phyloP scores from a whole-genome alignment of 75 land plant genomes.

The Selaginella tamariscina region DNA sequence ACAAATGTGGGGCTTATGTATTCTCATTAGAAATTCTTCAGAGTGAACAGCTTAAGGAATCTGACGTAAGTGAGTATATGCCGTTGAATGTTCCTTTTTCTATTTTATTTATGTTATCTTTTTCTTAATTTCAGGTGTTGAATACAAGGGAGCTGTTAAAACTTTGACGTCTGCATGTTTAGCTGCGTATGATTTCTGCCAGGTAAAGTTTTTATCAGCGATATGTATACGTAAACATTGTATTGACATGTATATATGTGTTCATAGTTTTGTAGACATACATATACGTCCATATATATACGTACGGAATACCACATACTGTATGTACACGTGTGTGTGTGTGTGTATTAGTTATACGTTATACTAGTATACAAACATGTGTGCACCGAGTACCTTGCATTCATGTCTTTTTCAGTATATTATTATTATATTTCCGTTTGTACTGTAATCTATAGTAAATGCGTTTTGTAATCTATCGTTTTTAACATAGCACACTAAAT shows the following conservation, averaged over 20 bases:
- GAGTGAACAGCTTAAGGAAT: slow-evolving; percentile 39
- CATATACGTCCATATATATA: slow-evolving; percentile 35
- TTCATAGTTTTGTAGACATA: no score
- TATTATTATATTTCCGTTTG: background rate
- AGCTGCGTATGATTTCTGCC: slow-evolving; percentile 68
- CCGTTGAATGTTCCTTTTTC: background rate
- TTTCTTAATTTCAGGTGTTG: slow-evolving; percentile 40
- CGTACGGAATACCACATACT: background rate
- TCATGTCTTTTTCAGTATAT: slow-evolving; percentile 4
- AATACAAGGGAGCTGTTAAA: slow-evolving; percentile 70
- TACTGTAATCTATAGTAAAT: no score
- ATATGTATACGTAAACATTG: no score
- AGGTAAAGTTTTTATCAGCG: no score
- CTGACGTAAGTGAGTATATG: slow-evolving; percentile 42
- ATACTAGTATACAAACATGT: no score
- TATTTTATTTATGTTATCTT: background rate
- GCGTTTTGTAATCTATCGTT: no score
- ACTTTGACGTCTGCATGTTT: slow-evolving; percentile 69
- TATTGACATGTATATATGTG: no score
- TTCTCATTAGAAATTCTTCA: slow-evolving; percentile 49
- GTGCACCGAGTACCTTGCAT: no score
- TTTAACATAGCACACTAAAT: no score
- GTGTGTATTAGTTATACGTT: background rate
- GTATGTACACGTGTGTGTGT: background rate
- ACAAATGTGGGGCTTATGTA: slow-evolving; percentile 43